Base-by-base conservation (phyloP, 495 filamentous ascomycete genomes). In the Pseudomonodictys pantanalensis region DNA sequence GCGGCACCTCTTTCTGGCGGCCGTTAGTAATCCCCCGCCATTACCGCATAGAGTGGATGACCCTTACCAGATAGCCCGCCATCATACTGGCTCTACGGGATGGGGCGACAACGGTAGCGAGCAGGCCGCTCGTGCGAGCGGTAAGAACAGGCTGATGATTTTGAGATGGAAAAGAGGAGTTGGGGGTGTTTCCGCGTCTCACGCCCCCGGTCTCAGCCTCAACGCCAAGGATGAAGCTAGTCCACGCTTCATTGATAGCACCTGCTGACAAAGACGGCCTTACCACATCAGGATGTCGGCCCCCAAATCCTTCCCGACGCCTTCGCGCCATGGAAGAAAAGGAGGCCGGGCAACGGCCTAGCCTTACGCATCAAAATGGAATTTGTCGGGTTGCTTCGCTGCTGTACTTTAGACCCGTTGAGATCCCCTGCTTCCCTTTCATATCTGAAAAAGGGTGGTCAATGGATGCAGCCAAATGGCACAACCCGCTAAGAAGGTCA, bases 1-100 rank as follows among this genome's bases (percentile, higher is more conserved):
- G 22, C 18, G 18, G 24, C n/a, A 35, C 41, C 18, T 29, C 48
- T 43, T 59, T 59, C 56, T 59, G 43, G 9, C 17, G 12, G 12
- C 5, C n/a, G 56, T 59, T 22, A 52, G 48, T 44, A 22, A n/a
- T n/a, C n/a, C n/a, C n/a, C n/a, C 15, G 7, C 12, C 8, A 11
- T 6, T 25, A 33, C 6, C 12, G 26, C 23, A 5, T 11, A 20
- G 11, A 24, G 2, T 32, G 2, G 32, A 38, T 3, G n/a, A n/a
- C 18, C 28, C 53, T 32, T 48, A 56, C 53, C 11, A 45, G 15
- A 23, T 24, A 24, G 10, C 12, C 23, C 12, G 32, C 20, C 3
- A 24, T 8, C 53, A 46, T 46, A 20, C 30, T 38, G 5, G 29
- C 20, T n/a, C 28, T 30, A 12, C 25, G 43, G 17, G 17, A 24